Base-by-base conservation (phyloP, 2,329 filamentous ascomycete genomes). In the Trichoderma sp. region DNA sequence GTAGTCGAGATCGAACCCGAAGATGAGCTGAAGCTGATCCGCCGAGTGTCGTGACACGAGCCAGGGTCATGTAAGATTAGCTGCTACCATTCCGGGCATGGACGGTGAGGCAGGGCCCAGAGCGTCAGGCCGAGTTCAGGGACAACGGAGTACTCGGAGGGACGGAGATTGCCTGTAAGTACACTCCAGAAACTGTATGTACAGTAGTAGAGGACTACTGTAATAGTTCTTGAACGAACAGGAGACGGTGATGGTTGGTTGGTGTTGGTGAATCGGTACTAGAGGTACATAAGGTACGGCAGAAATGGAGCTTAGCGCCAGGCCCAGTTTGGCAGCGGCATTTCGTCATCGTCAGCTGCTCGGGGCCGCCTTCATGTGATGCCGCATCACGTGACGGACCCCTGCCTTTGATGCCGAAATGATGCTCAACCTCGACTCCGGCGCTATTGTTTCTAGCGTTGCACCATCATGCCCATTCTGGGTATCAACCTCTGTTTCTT, bases 281-380 rank as follows among this genome's bases (percentile, higher is more conserved):
- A 26, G 32, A 34, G 32, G 32, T 34, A 34, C 32, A 34, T 34
- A 6, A 34, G 5, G 32, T 34, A 43, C 39, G 39, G 39, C 15
- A 43, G 36, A n/a, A 30, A 65, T 65, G 28, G 36, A 34, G 28
- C 30, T 39, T 23, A 68, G 65, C 36, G 23, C 36, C 36, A 32
- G 30, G 15, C 65, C 65, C 65, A 34, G 59, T 68, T 23, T 23
- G 47, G 67, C 59, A 36, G 57, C 57, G 34, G 57, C 57, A 69
- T 69, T 69, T 69, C 67, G 67, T 69, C 67, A 69, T 69, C 28
- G 57, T 69, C 64, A 67, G 64, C 64, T 39, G 34, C 64, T 43
- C 39, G 39, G 26, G 4, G 15, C 26, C 26, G 34, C 55, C 55
- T 68, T 43, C 66, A 68, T 68, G 66, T 59, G 67, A 69, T 69